Evolutionary conservation across 345 rosid genomes (phyloP), one percentile per base, ranked within the genome.

Genomic region (Ricinus communis): DNA sequence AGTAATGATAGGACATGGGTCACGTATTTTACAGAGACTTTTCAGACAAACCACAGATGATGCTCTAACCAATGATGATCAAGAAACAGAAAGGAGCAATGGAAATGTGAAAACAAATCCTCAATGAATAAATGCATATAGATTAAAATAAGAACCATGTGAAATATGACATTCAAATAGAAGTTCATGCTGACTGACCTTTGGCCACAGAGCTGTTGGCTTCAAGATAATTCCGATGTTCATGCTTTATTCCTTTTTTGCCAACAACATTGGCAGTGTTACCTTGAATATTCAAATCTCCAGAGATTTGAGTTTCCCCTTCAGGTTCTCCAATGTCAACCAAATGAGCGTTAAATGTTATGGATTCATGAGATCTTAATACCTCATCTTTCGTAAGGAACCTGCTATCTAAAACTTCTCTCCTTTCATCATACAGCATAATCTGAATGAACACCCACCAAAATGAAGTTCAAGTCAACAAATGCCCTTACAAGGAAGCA

Each of bases 361-460:
- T 53, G 51, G 84, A 77, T 78, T 79, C 84, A 28, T 87, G 85
- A 18, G 81, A 76, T 60, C 76, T 70, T 76, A 89, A 72, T 38
- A 60, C 70, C 76, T 89, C 85, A 45, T 81, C 85, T 66, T 81
- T 89, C 74, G 79, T 81, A 65, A 85, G 86, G 76, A 71, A 84
- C 69, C 85, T 82, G 75, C 79, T 75, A 38, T 56, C 65, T 53
- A 85, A 60, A 40, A 75, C 66, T 45, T 70, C 82, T 77, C 74
- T 69, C 79, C 83, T 75, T 63, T 70, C 82, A 82, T 89, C 88
- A 58, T 81, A 87, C 66, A 87, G 73, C 83, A 63, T 80, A 68
- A 85, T 78, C 90, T 87, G 80, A 70, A 76, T 47, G 54, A 33
- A 71, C 33, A 74, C 30, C 65, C 57, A 47, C n/a, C 65, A 60